Evolutionary conservation across 495 filamentous ascomycete species (phyloP).

Genomic region (Cercophora newfieldiana): DNA sequence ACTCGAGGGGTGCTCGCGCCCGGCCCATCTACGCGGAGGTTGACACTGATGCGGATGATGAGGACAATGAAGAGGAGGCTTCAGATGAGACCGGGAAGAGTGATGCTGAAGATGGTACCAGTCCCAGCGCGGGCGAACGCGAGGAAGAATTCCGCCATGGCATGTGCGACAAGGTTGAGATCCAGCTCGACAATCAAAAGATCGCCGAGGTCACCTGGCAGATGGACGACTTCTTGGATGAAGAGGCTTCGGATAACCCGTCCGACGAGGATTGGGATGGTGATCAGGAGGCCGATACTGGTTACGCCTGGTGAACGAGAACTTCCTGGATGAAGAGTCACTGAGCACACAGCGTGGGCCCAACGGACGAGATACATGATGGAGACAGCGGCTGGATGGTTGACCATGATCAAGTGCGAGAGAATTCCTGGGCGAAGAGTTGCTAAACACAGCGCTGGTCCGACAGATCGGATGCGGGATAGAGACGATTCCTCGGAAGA

Average conservation of each 20-base stretch:
- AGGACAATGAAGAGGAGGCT: not conserved
- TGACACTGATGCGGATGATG: not conserved
- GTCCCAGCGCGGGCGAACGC: slow-evolving; percentile 1
- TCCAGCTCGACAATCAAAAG: slow-evolving; percentile 81
- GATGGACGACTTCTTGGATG: slow-evolving; percentile 81
- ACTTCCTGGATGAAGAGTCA: not conserved
- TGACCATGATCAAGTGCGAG: too few relatives aligned
- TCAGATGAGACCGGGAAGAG: not conserved
- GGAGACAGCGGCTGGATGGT: too few relatives aligned
- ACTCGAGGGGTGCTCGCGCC: not conserved
- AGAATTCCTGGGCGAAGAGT: too few relatives aligned
- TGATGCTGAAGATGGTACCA: not conserved
- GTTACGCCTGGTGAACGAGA: not conserved
- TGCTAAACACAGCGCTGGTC: too few relatives aligned
- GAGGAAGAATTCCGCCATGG: slow-evolving; percentile 60
- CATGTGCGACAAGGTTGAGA: slow-evolving; percentile 75
- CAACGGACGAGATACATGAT: too few relatives aligned
- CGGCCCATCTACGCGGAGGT: not conserved
- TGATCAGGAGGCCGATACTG: slow-evolving; percentile 40
- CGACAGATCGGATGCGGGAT: too few relatives aligned
- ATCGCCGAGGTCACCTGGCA: slow-evolving; percentile 69
- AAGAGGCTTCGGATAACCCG: slow-evolving; percentile 58
- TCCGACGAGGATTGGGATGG: slow-evolving; percentile 75
- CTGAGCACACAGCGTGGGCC: not conserved
- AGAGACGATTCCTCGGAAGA: too few relatives aligned